phyloP scores from a whole-genome alignment of 2,329 filamentous ascomycete genomes.

The Aspergillus phoenicis region DNA sequence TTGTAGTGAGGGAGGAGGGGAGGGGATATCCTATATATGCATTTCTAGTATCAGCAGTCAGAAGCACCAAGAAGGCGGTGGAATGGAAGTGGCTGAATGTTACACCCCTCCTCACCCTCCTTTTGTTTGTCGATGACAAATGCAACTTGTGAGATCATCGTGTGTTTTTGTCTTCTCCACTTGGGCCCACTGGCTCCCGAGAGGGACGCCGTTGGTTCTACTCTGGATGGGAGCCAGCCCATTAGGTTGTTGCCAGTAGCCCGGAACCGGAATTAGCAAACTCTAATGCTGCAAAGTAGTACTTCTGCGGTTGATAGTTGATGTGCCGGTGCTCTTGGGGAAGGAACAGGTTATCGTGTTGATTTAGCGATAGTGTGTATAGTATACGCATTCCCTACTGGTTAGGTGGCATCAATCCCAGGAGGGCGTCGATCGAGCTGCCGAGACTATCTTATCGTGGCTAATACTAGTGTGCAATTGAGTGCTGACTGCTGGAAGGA shows the following conservation, averaged over 20 bases:
- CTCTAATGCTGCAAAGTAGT: neutral
- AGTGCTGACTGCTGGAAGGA: neutral
- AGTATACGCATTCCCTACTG: too few species aligned
- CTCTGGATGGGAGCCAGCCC: too few species aligned
- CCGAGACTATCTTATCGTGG: too few species aligned
- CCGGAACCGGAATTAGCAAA: neutral
- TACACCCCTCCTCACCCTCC: neutral
- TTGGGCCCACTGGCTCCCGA: neutral
- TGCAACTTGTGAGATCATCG: neutral
- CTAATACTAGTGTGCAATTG: neutral
- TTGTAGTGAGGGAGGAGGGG: too few species aligned
- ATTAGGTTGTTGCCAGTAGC: neutral
- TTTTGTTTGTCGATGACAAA: conserved; percentile 3
- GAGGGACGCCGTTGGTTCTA: neutral
- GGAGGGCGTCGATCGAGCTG: too few species aligned
- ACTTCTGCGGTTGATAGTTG: neutral
- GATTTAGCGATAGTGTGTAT: too few species aligned
- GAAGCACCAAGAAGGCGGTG: neutral
- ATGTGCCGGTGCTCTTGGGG: neutral
- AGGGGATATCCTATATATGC: neutral
- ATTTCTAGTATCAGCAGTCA: too few species aligned
- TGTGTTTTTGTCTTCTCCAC: neutral
- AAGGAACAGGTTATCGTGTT: neutral
- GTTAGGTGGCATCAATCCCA: too few species aligned
- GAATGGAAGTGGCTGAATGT: neutral